Base-by-base conservation (phyloP, 805 yeast genomes). In the Starmerella stellata region DNA sequence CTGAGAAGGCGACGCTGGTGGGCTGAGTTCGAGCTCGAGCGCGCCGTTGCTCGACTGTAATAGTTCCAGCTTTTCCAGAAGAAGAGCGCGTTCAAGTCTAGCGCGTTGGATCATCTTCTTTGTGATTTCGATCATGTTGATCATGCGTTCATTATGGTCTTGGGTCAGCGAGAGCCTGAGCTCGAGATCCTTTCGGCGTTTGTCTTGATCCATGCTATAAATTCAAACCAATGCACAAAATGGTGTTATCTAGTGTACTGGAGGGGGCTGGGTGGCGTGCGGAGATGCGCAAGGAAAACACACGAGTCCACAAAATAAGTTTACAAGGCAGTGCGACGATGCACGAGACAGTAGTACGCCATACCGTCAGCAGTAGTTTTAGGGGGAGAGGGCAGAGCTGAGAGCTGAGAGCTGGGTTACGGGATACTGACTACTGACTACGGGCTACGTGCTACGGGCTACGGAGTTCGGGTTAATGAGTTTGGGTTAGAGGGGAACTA, bases 51-150 rank as follows among this genome's bases (percentile, higher is more conserved):
- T 21, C 21, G 25, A 14, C 16, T 19, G 8, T 15, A 32, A 11
- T 14, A 9, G 43, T 40, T 85, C 95, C 31, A 90, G 65, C 43
- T 79, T 66, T 54, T 87, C 95, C 33, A 85, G 60, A 23, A 90
- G 60, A 11, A 87, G 62, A 1, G 85, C 70, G 52, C 90, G 78
- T 53, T 90, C 96, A 34, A 83, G 66, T 41, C 93, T 70, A 34
- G 81, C 63, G 45, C 95, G 63, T 48, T 81, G 72, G 27, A 85
- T 74, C 7, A 83, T 71, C 21, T 72, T 66, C 45, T 79, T 72
- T 11, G 92, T 75, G 49, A 94, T 70, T 14, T 76, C 69, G 25
- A 90, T 72, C 1, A 90, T 79, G 23, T 82, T 59, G 1, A 83
- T 69, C 38, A 82, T 71, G 5, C 73, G 61, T 53, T 80, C 90